Conservation (phyloP, 768 basidiomycete species). For the Calocybe indica region DNA sequence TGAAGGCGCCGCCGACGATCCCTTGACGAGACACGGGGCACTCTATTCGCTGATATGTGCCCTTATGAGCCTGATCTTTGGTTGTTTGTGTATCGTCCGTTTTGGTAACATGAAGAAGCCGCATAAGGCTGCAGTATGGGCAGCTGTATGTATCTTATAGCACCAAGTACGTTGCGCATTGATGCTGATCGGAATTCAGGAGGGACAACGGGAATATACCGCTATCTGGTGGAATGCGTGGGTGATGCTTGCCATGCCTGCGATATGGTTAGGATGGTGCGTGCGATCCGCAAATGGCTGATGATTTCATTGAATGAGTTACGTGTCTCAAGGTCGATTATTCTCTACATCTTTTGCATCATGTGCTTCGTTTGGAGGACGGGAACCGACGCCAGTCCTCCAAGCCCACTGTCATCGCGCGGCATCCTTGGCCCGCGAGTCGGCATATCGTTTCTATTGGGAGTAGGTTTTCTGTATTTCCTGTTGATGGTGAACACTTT, state of each 20-base stretch:
- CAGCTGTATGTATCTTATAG: constrained; percentile 39
- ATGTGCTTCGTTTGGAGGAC: constrained; percentile 59
- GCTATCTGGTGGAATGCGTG: constrained; percentile 53
- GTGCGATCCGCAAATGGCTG: neutral
- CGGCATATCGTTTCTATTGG: constrained; percentile 40
- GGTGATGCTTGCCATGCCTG: constrained; percentile 58
- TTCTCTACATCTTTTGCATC: constrained; percentile 43
- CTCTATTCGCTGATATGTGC: constrained; percentile 62
- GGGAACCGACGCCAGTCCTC: constrained; percentile 17
- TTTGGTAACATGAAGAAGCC: constrained; percentile 71
- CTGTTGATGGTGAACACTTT: constrained; percentile 45
- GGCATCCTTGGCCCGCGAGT: constrained; percentile 40
- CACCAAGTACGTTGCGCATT: neutral
- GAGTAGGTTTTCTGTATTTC: constrained; percentile 49
- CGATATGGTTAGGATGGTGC: constrained; percentile 56
- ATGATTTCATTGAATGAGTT: too few relatives aligned
- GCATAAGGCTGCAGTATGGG: constrained; percentile 67
- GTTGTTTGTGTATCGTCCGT: constrained; percentile 67
- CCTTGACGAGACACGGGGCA: constrained; percentile 55
- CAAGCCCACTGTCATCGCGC: constrained; percentile 23
- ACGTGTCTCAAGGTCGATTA: constrained; percentile 35
- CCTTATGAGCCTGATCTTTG: constrained; percentile 66
- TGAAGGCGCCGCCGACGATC: constrained; percentile 45
- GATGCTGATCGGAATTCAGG: constrained; percentile 26
- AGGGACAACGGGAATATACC: constrained; percentile 37